Conservation (phyloP, 192 early-diverging fungal species). For the Geosiphon pyriformis region DNA sequence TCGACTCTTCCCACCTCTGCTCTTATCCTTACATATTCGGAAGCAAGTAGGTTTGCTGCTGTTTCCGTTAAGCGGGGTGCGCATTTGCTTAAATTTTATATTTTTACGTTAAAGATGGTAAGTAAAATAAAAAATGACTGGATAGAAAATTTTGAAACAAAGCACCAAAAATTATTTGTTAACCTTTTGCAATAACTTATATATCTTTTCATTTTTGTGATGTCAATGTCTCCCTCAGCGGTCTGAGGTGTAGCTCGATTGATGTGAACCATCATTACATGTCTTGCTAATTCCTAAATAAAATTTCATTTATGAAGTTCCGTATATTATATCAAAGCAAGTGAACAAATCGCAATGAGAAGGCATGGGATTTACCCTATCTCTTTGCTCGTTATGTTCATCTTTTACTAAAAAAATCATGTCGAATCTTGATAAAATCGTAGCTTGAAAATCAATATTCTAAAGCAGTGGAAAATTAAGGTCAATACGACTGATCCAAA, state of each 20-base stretch:
- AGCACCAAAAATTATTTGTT: constrained; percentile 2
- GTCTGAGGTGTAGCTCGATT: constrained; percentile 59
- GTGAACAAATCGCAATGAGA: not conserved
- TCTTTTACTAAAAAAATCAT: constrained; percentile 99
- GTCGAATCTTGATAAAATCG: constrained; percentile 98
- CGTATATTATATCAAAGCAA: constrained; percentile 1
- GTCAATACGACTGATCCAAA: not conserved
- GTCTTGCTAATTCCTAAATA: constrained; percentile 80
- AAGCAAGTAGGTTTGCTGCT: constrained; percentile 89
- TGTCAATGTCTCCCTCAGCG: constrained; percentile 80
- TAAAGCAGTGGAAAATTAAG: constrained; percentile 19
- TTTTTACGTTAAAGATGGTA: too few relatives aligned
- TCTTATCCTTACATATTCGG: constrained; percentile 90
- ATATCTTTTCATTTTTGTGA: constrained; percentile 94
- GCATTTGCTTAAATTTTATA: constrained; percentile 62
- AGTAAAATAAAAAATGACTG: too few relatives aligned
- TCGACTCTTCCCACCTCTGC: constrained; percentile 76
- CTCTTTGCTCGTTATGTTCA: constrained; percentile 89
- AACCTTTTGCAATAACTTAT: constrained; percentile 90
- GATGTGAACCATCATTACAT: constrained; percentile 94
- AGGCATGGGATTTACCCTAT: constrained; percentile 49
- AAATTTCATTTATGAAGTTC: too few relatives aligned
- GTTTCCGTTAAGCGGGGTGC: constrained; percentile 84
- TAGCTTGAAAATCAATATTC: constrained; percentile 99
- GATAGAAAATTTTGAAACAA: not conserved